These are phyloP conservation scores for Mycosphaerella arachidis DNA, from an alignment of 2,329 filamentous ascomycete genomes.

Conservation along the genomic window DNA sequence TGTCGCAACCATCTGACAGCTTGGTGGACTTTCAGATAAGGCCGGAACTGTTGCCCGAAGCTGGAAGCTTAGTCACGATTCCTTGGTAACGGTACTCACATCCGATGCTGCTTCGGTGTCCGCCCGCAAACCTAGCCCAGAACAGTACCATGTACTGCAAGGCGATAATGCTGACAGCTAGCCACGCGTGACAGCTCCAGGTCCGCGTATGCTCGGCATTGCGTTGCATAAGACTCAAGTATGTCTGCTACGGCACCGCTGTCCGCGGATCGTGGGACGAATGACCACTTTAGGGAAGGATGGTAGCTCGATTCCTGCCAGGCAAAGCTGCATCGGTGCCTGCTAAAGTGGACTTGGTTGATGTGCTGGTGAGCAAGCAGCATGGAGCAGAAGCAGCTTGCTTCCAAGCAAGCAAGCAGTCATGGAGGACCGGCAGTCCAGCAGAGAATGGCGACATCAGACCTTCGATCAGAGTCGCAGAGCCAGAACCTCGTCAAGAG, in stretches of 20 bases:
- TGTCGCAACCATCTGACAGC: neutral
- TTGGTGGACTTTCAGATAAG: neutral
- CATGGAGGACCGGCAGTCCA: neutral
- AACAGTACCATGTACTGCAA: neutral
- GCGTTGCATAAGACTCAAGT: neutral
- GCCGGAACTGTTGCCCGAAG: neutral
- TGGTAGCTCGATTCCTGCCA: neutral
- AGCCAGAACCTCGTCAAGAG: neutral
- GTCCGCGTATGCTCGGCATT: neutral
- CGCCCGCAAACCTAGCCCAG: neutral
- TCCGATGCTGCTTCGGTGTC: neutral
- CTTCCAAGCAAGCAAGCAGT: neutral
- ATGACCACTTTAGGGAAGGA: neutral
- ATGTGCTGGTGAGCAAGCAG: neutral
- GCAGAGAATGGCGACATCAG: neutral
- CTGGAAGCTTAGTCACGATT: neutral
- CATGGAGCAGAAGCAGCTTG: constrained; percentile 1
- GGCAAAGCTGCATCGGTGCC: neutral
- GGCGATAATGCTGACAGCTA: neutral
- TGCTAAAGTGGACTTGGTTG: neutral
- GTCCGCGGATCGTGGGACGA: neutral
- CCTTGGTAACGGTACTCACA: neutral
- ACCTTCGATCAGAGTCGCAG: neutral
- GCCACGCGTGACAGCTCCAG: neutral
- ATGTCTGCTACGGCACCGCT: neutral